These are phyloP conservation scores for Astragalus glycyphyllos DNA, from an alignment of 306 rosid genomes.

Conservation along the genomic window DNA sequence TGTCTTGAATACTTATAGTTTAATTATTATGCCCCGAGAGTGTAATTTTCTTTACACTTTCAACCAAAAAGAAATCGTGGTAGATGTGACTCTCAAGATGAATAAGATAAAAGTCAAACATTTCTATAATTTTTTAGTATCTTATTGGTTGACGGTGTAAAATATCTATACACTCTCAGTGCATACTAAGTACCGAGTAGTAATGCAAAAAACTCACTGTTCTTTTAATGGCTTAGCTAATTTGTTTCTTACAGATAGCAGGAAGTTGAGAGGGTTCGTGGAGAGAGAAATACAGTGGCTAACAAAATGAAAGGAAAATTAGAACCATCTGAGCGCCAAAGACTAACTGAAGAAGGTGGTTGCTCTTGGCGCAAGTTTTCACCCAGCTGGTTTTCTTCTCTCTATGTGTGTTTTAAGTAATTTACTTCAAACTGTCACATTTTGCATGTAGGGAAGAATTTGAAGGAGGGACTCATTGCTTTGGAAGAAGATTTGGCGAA, in stretches of 20 bases:
- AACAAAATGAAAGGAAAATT: conserved; percentile 95
- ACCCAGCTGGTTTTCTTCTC: conserved; percentile 4
- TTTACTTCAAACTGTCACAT: conserved; percentile 8
- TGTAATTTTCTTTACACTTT: too few relatives aligned
- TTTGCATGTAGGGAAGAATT: conserved; percentile 69
- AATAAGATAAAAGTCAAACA: too few relatives aligned
- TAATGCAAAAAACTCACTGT: conserved; percentile 34
- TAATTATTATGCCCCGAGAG: too few relatives aligned
- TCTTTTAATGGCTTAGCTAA: conserved; percentile 67
- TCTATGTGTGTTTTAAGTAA: conserved; percentile 13
- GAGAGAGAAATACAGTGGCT: conserved; percentile 87
- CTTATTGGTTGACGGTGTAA: too few relatives aligned
- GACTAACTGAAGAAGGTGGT: conserved; percentile 79
- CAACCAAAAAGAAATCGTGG: too few relatives aligned
- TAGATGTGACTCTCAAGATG: too few relatives aligned
- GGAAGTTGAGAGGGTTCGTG: conserved; percentile 97
- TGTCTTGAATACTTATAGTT: not conserved
- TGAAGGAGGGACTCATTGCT: conserved; percentile 77
- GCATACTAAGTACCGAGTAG: not conserved
- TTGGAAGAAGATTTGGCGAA: conserved; percentile 88
- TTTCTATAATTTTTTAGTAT: too few relatives aligned
- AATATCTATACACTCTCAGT: too few relatives aligned
- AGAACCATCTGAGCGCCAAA: conserved; percentile 79
- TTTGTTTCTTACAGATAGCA: conserved; percentile 81
- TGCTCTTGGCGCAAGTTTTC: conserved; percentile 39